Conservation (phyloP, 352 stramenopile species). For the Globisporangium cederbergense region DNA sequence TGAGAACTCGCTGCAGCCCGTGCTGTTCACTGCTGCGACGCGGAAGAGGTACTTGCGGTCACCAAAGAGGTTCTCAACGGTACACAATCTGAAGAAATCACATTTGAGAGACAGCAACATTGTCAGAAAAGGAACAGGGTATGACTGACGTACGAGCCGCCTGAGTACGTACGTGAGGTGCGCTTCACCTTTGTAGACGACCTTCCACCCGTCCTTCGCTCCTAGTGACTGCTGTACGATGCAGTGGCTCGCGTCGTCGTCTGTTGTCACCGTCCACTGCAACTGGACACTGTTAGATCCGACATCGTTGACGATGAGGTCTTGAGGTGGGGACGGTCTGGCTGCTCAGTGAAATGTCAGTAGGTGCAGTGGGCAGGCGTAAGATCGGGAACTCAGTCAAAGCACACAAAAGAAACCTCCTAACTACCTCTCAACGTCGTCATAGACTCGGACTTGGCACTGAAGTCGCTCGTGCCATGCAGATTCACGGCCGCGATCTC, state of each 20-base stretch:
- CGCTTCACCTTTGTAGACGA: slow-evolving; percentile 19
- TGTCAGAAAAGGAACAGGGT: background rate
- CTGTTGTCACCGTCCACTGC: slow-evolving; percentile 1
- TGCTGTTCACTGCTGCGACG: slow-evolving; percentile 12
- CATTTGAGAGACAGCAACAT: background rate
- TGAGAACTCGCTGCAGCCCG: slow-evolving; percentile 22
- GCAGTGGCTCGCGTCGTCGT: slow-evolving; percentile 9
- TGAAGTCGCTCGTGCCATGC: slow-evolving; percentile 56
- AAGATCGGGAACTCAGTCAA: background rate
- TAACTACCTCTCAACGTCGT: slow-evolving; percentile 30
- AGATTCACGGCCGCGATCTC: slow-evolving; percentile 54
- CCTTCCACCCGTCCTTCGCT: slow-evolving; percentile 22
- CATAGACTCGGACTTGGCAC: slow-evolving; percentile 23
- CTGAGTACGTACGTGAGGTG: slow-evolving; percentile 10
- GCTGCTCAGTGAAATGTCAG: slow-evolving; percentile 7
- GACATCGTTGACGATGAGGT: background rate
- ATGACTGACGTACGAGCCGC: background rate
- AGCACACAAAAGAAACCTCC: background rate
- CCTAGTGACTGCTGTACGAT: slow-evolving; percentile 28
- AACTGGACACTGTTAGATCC: slow-evolving; percentile 6
- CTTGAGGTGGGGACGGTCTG: slow-evolving; percentile 11
- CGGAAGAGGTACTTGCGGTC: slow-evolving; percentile 29
- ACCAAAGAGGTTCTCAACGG: slow-evolving; percentile 17
- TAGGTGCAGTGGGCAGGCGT: no score
- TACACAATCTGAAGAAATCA: slow-evolving; percentile 8